Evolutionary conservation across 75 land plant genomes (phyloP), one percentile per base, ranked within the genome.

Genomic region (Picea glauca): DNA sequence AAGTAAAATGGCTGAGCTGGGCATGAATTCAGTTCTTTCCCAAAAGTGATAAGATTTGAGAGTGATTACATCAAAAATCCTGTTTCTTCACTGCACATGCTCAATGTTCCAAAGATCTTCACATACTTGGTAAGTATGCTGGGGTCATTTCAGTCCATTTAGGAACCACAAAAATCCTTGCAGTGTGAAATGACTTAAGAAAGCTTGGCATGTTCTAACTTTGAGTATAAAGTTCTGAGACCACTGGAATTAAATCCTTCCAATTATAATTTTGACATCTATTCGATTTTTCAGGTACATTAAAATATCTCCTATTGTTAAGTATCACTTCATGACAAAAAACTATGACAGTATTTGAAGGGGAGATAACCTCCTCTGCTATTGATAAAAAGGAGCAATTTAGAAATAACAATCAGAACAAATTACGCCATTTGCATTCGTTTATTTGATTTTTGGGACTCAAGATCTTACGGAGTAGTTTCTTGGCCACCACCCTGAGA

Each of bases 401-500:
- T 35, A 66, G 38, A 66, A 66, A 66, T 66, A 26, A 33, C 4
- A 12, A 43, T 70, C 43, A 20, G 50, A 11, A 70, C 13, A 43
- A 70, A 70, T 17, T 20, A 43, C 21, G 12, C 26, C 56, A 3
- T 20, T n/a, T 43, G 40, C 74, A 43, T n/a, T 15, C 50, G 9
- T 50, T 50, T 9, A 50, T 50, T 50, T 70, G 54, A 9, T 40
- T 43, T 70, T 20, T 40, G n/a, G 74, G 33, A 5, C 14, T 40
- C 11, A 1, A 3, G 9, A 54, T 13, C 87, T 72, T 77, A 86
- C 87, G 87, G 82, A 73, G 87, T 86, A 26, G 87, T 86, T 77
- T 86, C 87, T 30, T 86, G 87, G 68, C 87, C 87, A 26, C 87
- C 87, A 17, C 87, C 87, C 50, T 86, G 87, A 20, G 82, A 79